These are phyloP conservation scores for Albatrellus ellisii DNA, from an alignment of 768 basidiomycete species.

Conservation along the genomic window DNA sequence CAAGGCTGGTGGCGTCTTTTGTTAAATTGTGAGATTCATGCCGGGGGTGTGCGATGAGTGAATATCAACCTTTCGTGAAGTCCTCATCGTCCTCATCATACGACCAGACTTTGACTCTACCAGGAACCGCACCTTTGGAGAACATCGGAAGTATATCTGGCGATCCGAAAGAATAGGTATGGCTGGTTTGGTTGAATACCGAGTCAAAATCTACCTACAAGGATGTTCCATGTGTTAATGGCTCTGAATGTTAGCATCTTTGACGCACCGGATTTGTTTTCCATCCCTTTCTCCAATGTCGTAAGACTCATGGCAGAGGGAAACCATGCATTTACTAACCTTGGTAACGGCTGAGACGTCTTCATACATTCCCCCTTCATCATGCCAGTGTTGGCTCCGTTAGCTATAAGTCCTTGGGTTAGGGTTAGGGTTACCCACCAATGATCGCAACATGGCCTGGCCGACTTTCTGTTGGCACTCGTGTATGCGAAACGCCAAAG, in stretches of 20 bases:
- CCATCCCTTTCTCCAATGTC: slow-evolving; percentile 45
- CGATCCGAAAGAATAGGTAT: slow-evolving; percentile 75
- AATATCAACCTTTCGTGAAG: slow-evolving; percentile 59
- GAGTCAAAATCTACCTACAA: slow-evolving; percentile 67
- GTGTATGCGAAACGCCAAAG: slow-evolving; percentile 76
- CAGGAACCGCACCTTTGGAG: slow-evolving; percentile 52
- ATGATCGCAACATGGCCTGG: slow-evolving; percentile 87
- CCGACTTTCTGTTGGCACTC: slow-evolving; percentile 78
- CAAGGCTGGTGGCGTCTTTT: slow-evolving; percentile 62
- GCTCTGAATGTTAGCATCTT: no score
- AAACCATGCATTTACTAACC: slow-evolving; percentile 22
- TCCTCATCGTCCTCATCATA: slow-evolving; percentile 74
- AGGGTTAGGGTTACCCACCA: slow-evolving; percentile 26
- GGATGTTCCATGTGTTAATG: no score
- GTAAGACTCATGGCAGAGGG: slow-evolving; percentile 7
- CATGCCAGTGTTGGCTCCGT: no score
- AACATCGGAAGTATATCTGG: slow-evolving; percentile 90
- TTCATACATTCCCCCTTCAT: slow-evolving; percentile 73
- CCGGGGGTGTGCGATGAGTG: background rate
- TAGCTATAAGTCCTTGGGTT: no score
- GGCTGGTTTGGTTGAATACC: slow-evolving; percentile 70
- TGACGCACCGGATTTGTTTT: slow-evolving; percentile 61
- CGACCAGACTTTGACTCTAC: slow-evolving; percentile 61
- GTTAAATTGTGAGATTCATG: background rate
- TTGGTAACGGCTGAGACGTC: slow-evolving; percentile 83